Evolutionary conservation across 768 basidiomycete genomes (phyloP), one percentile per base, ranked within the genome.

Genomic region (Tylopilus sp.): DNA sequence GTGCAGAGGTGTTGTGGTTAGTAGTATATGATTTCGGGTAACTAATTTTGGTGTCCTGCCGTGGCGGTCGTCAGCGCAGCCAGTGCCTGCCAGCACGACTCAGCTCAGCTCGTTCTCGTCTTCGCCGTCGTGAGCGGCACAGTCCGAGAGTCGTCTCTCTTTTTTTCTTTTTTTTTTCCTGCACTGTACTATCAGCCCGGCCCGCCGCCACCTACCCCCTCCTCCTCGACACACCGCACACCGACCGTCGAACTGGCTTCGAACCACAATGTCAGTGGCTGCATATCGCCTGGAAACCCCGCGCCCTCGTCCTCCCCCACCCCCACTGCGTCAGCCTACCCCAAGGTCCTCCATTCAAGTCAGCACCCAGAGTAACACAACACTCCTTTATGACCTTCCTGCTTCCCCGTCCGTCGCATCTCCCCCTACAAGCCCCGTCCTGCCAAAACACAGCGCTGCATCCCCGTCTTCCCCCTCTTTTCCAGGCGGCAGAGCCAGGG

Each of bases 341-440:
- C 78, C 60, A 64, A 63, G 71, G 60, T 68, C 78, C 17, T 73
- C 80, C 10, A 65, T 76, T 45, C 62, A 75, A 26, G 72, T 66
- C 58, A 65, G 66, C 56, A 71, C 71, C 39, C 71, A 71, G 55
- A 77, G 79, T 59, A 73, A 75, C 46, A 78, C 82, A 64, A 80
- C 85, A 46, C 81, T 88, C 65, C 82, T 88, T 71, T 88, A 88
- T 68, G 84, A 88, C 71, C 77, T 88, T 55, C 86, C 87, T 57
- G 77, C 85, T 15, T 70, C 82, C 10, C 69, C 74, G 21, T 73
- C 80, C 17, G 69, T 79, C 65, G 39, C 43, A 30, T 77, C 82
- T 1, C 83, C 86, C 8, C 81, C 85, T 20, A 78, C 73, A 54
- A 81, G 78, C 62, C 77, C 81, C 18, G 71, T 69, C 17, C 8